These are phyloP conservation scores for Meyerozyma sp. DNA, from an alignment of 1,139 yeast genomes.

Conservation along the genomic window DNA sequence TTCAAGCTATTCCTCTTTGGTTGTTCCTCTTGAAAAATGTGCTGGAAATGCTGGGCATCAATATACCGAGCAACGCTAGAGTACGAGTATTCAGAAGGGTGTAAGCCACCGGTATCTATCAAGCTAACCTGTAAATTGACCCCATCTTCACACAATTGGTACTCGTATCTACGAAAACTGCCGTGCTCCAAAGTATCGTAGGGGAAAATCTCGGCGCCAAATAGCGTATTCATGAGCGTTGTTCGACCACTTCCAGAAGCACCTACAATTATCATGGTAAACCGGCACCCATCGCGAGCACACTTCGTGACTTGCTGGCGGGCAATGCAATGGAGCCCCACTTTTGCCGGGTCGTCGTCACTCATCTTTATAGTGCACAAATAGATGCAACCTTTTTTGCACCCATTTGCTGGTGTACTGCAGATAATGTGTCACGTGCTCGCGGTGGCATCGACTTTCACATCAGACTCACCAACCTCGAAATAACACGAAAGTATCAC, in stretches of 20 bases:
- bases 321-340: not conserved
- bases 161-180: not conserved
- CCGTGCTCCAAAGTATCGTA: not conserved
- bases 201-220: not conserved
- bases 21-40: constrained; percentile 35
- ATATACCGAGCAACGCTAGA: constrained; percentile 5
- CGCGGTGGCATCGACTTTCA: too few species aligned
- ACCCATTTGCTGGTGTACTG: not conserved
- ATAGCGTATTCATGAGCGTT: constrained; percentile 1
- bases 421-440: too few species aligned
- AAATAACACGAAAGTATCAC: too few species aligned
- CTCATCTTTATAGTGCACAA: not conserved
- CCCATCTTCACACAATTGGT: constrained; percentile 8
- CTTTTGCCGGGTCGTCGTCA: not conserved
- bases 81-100: not conserved
- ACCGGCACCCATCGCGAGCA: not conserved
- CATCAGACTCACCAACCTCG: too few species aligned
- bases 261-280: not conserved
- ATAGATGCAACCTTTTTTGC: not conserved
- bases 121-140: constrained; percentile 17
- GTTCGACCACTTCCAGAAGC: constrained; percentile 1
- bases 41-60: constrained; percentile 11
- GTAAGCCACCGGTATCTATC: constrained; percentile 41
- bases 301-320: not conserved
- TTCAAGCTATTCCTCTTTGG: constrained; percentile 47